A percentile compares a stretch with the other conserved stretches of the same genome.
phyloP scores from a whole-genome alignment of 169 alveolate genomes.

The Plasmodium vivax region DNA sequence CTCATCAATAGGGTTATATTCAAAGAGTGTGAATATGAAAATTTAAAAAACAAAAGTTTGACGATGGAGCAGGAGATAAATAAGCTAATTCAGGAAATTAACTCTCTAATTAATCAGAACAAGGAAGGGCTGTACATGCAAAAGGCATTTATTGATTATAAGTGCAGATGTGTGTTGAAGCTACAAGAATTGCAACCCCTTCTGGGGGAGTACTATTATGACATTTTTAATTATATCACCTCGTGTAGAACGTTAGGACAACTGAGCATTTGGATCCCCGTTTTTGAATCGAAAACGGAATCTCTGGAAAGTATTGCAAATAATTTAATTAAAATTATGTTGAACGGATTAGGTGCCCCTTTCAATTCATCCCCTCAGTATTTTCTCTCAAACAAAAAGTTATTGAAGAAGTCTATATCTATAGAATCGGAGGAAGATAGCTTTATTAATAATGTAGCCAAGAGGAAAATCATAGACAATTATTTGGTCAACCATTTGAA shows the following conservation, averaged over 20 bases:
- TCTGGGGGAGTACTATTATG: constrained; percentile 49
- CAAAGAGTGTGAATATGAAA: constrained; percentile 73
- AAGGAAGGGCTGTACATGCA: constrained; percentile 70
- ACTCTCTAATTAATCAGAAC: constrained; percentile 30
- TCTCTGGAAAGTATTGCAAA: constrained; percentile 64
- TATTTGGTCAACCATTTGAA: constrained; percentile 43
- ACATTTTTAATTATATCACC: constrained; percentile 65
- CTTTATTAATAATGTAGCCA: constrained; percentile 31
- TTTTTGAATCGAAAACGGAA: constrained; percentile 28
- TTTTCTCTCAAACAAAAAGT: constrained; percentile 14
- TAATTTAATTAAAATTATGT: constrained; percentile 46
- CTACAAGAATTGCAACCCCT: constrained; percentile 57
- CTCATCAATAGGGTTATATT: constrained; percentile 63
- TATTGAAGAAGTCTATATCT: constrained; percentile 32
- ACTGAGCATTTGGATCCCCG: constrained; percentile 70
- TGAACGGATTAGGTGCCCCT: constrained; percentile 72
- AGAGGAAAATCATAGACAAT: constrained; percentile 50
- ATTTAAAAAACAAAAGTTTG: constrained; percentile 57
- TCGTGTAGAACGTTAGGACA: constrained; percentile 75
- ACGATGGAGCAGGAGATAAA: constrained; percentile 64
- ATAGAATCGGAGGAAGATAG: constrained; percentile 56
- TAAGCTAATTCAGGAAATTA: constrained; percentile 57
- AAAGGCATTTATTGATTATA: constrained; percentile 64
- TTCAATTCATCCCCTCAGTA: constrained; percentile 57
- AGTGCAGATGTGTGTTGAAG: constrained; percentile 66